phyloP scores from a whole-genome alignment of 768 basidiomycete species.

The Dioszegia hungarica region DNA sequence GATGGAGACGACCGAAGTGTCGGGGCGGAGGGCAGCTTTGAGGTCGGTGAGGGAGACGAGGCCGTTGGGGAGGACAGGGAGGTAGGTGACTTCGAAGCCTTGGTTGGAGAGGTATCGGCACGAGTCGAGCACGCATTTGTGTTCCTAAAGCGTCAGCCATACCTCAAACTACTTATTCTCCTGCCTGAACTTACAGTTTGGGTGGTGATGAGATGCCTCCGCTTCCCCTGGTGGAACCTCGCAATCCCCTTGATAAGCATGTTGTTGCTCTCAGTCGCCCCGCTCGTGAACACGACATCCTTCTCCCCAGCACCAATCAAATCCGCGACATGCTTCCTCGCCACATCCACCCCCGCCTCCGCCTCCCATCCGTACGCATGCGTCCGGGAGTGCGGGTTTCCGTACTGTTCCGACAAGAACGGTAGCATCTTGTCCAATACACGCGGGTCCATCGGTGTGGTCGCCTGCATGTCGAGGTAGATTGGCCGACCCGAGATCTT shows the following conservation, averaged over 20 bases:
- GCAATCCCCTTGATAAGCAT: constrained; percentile 96
- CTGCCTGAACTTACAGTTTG: constrained; percentile 65
- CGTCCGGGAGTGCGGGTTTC: constrained; percentile 95
- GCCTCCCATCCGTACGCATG: constrained; percentile 99
- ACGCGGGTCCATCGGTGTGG: constrained; percentile 93
- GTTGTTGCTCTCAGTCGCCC: constrained; percentile 96
- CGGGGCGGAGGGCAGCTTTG: constrained; percentile 82
- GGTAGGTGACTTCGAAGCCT: constrained; percentile 94
- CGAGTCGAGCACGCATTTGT: constrained; percentile 98
- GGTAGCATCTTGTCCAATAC: constrained; percentile 97
- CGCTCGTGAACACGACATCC: constrained; percentile 95
- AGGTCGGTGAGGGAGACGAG: constrained; percentile 71
- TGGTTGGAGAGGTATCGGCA: constrained; percentile 92
- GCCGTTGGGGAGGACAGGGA: constrained; percentile 87
- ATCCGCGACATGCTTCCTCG: constrained; percentile 86
- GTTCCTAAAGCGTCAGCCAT: constrained; percentile 61
- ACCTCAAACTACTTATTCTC: background rate
- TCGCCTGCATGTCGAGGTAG: constrained; percentile 98
- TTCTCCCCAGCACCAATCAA: constrained; percentile 91
- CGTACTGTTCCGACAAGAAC: constrained; percentile 88
- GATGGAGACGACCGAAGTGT: constrained; percentile 88
- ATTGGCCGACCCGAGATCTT: constrained; percentile 63
- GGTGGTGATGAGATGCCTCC: constrained; percentile 86
- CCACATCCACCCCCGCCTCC: constrained; percentile 86
- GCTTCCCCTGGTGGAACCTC: constrained; percentile 88